Percentiles rank a stretch among this genome's conserved stretches.
phyloP scores from a whole-genome alignment of 805 yeast genomes.

The Ogataea polymorpha region DNA sequence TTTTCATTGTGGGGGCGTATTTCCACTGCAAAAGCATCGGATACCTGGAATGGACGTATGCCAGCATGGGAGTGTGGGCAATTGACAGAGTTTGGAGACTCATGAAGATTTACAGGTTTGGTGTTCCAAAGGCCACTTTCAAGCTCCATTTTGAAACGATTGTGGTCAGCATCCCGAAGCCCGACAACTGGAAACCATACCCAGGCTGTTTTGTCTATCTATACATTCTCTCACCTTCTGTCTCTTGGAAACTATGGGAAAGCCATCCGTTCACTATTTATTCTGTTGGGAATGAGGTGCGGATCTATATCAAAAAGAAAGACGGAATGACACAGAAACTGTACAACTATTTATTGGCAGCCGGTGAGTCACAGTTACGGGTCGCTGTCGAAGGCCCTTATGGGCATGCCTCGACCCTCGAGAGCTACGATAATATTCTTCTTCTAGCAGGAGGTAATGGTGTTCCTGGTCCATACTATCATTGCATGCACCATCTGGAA shows the following conservation, averaged over 20 bases:
- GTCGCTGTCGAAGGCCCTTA: slow-evolving; percentile 55
- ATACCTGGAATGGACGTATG: slow-evolving; percentile 40
- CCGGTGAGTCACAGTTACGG: slow-evolving; percentile 20
- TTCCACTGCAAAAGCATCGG: slow-evolving; percentile 40
- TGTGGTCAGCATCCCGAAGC: slow-evolving; percentile 37
- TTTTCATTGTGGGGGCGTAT: slow-evolving; percentile 47
- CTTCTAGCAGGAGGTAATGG: slow-evolving; percentile 59
- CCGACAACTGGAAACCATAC: slow-evolving; percentile 42
- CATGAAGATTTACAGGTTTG: slow-evolving; percentile 30
- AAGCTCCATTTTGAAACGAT: slow-evolving; percentile 20
- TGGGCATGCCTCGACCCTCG: slow-evolving; percentile 42
- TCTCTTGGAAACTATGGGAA: slow-evolving; percentile 49
- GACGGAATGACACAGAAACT: slow-evolving; percentile 46
- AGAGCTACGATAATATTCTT: slow-evolving; percentile 39
- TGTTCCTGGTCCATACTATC: slow-evolving; percentile 50
- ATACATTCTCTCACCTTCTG: slow-evolving; percentile 36
- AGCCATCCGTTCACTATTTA: slow-evolving; percentile 61
- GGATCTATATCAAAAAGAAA: slow-evolving; percentile 45
- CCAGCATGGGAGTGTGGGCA: slow-evolving; percentile 39
- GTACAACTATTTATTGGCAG: slow-evolving; percentile 23
- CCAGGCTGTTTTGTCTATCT: slow-evolving; percentile 63
- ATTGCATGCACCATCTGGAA: slow-evolving; percentile 33
- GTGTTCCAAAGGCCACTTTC: slow-evolving; percentile 23
- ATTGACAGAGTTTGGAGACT: slow-evolving; percentile 40
- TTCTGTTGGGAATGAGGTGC: slow-evolving; percentile 23